Conservation (phyloP, 345 rosid genomes). For the Viola odorata region DNA sequence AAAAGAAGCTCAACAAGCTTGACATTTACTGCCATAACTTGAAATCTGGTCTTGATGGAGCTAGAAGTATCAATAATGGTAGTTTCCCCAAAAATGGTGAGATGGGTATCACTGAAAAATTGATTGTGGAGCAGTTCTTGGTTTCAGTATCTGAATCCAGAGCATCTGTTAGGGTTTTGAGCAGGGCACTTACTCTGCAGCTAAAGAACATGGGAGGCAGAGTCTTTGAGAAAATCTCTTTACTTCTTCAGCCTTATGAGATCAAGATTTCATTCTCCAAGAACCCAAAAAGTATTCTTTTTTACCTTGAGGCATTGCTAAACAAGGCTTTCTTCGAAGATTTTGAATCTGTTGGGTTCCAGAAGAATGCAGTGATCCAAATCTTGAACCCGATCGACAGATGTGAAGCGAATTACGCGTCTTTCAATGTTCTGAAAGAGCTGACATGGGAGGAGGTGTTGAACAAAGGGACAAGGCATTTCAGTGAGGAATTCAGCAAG, state of each 20-base stretch:
- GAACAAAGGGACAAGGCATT: constrained; percentile 77
- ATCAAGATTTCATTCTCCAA: constrained; percentile 52
- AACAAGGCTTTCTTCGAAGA: constrained; percentile 80
- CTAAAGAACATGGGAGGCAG: constrained; percentile 55
- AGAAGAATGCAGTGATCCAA: constrained; percentile 42
- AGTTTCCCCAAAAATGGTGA: constrained; percentile 22
- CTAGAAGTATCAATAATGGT: constrained; percentile 23
- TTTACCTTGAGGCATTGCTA: constrained; percentile 66
- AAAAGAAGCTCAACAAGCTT: constrained; percentile 83
- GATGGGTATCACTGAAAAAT: constrained; percentile 35
- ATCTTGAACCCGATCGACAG: constrained; percentile 70
- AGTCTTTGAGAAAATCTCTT: constrained; percentile 51
- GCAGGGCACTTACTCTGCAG: constrained; percentile 61
- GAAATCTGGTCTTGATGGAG: constrained; percentile 73
- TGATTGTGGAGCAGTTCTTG: constrained; percentile 52
- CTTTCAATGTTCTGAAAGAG: constrained; percentile 46
- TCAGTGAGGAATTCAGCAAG: constrained; percentile 78
- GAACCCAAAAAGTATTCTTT: constrained; percentile 49
- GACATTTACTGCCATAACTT: constrained; percentile 72
- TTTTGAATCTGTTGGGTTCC: constrained; percentile 74
- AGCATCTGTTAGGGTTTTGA: constrained; percentile 48
- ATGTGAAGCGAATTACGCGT: constrained; percentile 59
- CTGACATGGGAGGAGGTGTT: constrained; percentile 86
- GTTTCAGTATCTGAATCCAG: constrained; percentile 66
- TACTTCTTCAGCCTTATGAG: constrained; percentile 70